Base-by-base conservation (phyloP, 176 grass and related monocot species). In the Aegilops sharonensis region DNA sequence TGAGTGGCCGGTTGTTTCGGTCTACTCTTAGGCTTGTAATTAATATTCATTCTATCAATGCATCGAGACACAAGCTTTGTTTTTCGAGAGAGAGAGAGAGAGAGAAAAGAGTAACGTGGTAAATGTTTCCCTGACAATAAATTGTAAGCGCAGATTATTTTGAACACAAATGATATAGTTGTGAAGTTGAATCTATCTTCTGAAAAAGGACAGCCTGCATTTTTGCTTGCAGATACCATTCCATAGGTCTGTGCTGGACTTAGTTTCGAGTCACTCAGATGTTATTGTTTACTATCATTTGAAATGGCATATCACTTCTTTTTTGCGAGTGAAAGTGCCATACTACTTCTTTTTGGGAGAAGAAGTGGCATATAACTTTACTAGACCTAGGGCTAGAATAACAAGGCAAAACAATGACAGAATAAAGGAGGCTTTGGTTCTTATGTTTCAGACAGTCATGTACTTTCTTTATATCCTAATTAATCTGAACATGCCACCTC, bases 301-400 rank as follows among this genome's bases (percentile, higher is more conserved):
- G 56, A n/a, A 59, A 20, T n/a, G 20, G 7, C 56, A 59, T 59
- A 21, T 21, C 20, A 15, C 56, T 59, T 59, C 56, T 59, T 59
- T 9, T 57, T 59, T 59, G 56, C 2, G 20, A 21, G 56, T 59
- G 18, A 20, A 59, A 59, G 18, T 59, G 56, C 6, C 17, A 86
- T 88, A 92, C 59, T 79, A 86, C 20, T 59, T 57, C 54, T 21
- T 59, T 59, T n/a, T 59, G 56, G 0, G 20, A 59, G 56, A 59
- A 59, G 18, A 59, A 21, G 56, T 21, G 56, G 11, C 39, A 47
- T 27, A 39, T 43, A 45, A 6, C 20, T 59, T 59, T 59, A 59
- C 56, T 59, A 59, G 56, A 59, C 56, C 18, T 21, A 56, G 52
- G 86, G 74, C 85, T 78, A 59, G 89, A 90, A 47, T 10, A 77